These are phyloP conservation scores for Coleophoma cylindrospora DNA, from an alignment of 2,329 filamentous ascomycete genomes.

Conservation along the genomic window DNA sequence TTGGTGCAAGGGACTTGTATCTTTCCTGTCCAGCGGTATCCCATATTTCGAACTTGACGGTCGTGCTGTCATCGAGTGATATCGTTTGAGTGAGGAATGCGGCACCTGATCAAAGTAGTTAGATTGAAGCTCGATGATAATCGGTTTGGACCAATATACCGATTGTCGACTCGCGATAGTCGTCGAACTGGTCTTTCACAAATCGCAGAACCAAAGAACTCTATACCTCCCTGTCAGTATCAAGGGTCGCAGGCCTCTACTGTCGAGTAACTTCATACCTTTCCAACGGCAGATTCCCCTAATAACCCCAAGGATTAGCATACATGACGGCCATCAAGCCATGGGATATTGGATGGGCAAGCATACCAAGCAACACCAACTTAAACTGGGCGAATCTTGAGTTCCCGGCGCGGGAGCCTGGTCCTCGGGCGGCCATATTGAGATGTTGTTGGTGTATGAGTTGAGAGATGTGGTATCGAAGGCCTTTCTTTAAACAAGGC, in stretches of 20 bases:
- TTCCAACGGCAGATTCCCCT: conserved; percentile 99
- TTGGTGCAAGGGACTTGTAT: conserved; percentile 97
- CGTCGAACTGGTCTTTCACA: conserved; percentile 99
- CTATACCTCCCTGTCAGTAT: conserved; percentile 39
- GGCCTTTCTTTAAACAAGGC: too few species aligned
- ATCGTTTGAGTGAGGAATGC: conserved; percentile 99
- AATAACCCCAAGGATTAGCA: conserved; percentile 2
- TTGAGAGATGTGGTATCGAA: too few species aligned
- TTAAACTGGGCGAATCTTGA: conserved; percentile 98
- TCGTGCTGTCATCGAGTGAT: conserved; percentile 94
- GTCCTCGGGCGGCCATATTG: conserved; percentile 81
- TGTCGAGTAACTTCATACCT: conserved; percentile 52
- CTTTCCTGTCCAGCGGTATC: conserved; percentile 97
- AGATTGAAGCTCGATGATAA: conserved; percentile 36
- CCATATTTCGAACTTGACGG: conserved; percentile 99
- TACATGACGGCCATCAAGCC: too few species aligned
- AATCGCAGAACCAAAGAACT: conserved; percentile 97
- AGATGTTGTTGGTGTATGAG: not conserved
- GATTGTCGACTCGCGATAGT: conserved; percentile 35
- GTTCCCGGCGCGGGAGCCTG: conserved; percentile 59
- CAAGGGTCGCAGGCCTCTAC: conserved; percentile 2
- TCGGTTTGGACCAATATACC: conserved; percentile 1
- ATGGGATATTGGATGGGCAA: too few species aligned
- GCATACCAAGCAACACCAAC: conserved; percentile 87
- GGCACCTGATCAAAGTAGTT: conserved; percentile 79